These are phyloP conservation scores for Lasiosphaeria miniovina DNA, from an alignment of 495 filamentous ascomycete genomes.

Conservation along the genomic window DNA sequence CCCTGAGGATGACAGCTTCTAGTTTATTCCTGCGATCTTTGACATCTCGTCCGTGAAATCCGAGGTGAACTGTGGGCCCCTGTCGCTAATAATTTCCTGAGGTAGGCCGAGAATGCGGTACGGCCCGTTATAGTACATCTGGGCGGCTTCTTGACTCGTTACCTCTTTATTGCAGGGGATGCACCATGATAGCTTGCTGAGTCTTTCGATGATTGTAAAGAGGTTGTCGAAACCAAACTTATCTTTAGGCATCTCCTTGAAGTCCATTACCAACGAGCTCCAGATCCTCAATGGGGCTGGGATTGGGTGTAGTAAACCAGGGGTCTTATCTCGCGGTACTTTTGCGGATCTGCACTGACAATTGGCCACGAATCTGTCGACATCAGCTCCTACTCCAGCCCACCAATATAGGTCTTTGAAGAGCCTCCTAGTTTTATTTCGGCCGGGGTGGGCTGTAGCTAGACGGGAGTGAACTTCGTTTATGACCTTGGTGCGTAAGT, in stretches of 20 bases:
- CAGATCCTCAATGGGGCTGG: neutral
- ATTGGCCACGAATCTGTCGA: constrained; percentile 2
- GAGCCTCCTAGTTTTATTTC: constrained; percentile 6
- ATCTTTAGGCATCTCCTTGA: constrained; percentile 7
- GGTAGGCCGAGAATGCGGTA: too few species aligned
- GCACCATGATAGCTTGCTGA: too few species aligned
- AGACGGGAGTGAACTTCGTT: neutral
- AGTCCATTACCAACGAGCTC: neutral
- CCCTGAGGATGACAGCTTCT: too few species aligned
- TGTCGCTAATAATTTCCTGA: too few species aligned
- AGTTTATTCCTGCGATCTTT: too few species aligned
- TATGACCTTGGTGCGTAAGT: neutral
- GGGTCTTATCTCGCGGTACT: constrained; percentile 1
- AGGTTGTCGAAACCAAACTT: constrained; percentile 7
- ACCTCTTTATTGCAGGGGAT: too few species aligned
- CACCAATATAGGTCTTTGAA: neutral
- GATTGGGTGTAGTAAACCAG: constrained; percentile 5
- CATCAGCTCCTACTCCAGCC: too few species aligned
- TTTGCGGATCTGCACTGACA: constrained; percentile 2
- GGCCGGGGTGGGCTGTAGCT: neutral
- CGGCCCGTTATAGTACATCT: too few species aligned
- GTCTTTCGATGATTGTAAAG: too few species aligned
- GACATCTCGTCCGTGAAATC: too few species aligned
- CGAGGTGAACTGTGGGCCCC: too few species aligned
- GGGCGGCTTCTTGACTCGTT: too few species aligned